Conservation (phyloP, 305 asterid species). For the Plantago lanceolata region DNA sequence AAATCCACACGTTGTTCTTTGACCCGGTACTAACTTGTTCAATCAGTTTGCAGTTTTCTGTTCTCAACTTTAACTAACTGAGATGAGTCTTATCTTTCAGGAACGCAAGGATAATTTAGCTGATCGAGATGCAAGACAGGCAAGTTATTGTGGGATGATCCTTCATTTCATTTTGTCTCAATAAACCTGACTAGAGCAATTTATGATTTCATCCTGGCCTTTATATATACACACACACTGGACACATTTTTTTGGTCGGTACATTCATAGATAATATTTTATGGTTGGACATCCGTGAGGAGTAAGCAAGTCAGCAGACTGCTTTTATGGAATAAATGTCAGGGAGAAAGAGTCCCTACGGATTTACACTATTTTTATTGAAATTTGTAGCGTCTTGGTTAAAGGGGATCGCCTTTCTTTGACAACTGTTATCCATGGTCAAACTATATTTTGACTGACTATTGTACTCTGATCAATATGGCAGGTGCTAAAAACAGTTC, state of each 20-base stretch:
- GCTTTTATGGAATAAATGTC: too few relatives aligned
- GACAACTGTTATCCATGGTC: neutral
- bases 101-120: slow-evolving; percentile 36
- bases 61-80: slow-evolving; percentile 15
- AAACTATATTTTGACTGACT: neutral
- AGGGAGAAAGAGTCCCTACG: too few relatives aligned
- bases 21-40: slow-evolving; percentile 36
- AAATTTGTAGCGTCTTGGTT: too few relatives aligned
- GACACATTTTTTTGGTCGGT: too few relatives aligned
- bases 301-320: too few relatives aligned
- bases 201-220: too few relatives aligned
- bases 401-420: too few relatives aligned
- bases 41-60: neutral
- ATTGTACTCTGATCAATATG: neutral
- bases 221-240: too few relatives aligned
- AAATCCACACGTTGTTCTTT: slow-evolving; percentile 54
- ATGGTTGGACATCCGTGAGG: too few relatives aligned
- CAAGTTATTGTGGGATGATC: slow-evolving; percentile 16
- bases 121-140: slow-evolving; percentile 70
- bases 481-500: slow-evolving; percentile 54
- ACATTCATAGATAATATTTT: too few relatives aligned
- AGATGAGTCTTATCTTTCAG: slow-evolving; percentile 32
- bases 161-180: neutral
- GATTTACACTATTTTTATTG: too few relatives aligned
- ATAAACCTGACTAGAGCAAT: neutral